Base-by-base conservation (phyloP, 768 basidiomycete species). In the Suillus hirtellus region DNA sequence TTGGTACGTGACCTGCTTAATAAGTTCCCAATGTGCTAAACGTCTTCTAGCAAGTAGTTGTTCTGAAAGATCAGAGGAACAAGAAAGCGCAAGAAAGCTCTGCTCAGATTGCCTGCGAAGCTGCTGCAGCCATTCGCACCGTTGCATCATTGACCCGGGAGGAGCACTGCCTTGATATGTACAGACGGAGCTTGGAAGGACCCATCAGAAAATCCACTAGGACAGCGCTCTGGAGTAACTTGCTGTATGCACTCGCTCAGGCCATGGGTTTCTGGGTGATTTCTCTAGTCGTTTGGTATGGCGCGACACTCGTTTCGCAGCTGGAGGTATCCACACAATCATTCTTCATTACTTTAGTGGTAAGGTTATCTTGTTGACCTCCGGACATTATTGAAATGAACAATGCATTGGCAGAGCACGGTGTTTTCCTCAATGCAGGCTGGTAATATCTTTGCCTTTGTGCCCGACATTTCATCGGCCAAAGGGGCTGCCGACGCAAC, bases 61-160 rank as follows among this genome's bases (percentile, higher is more conserved):
- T 94, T 0, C 78, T 95, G 65, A 96, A 96, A 73, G 94, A 92
- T 69, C 85, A 91, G 71, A 75, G 80, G 66, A 94, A 93, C 80
- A 93, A 93, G 77, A 81, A 82, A 68, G 80, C 88, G 0, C 93
- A 98, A 71, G 91, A 89, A 68, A 75, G 75, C 7, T 93, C 92
- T 31, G 92, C 95, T 8, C 94, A 96, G 64, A 72, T 95, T 19
- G 95, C 95, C 44, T 95, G 93, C 67, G 96, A 98, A 75, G 93
- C 94, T 37, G 93, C 94, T 38, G 90, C 84, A 11, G 84, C 96
- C 14, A 96, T 98, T 68, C 85, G 92, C 44, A 97, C 96, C 1
- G 94, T 98, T 38, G 94, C 95, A 10, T 82, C 89, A 1, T 80
- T 98, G 50, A 96, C 93, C 0, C 81, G 95, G 24, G 96, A 98